Evolutionary conservation across 768 basidiomycete genomes (phyloP).

Genomic region (Lactarius evosmus): DNA sequence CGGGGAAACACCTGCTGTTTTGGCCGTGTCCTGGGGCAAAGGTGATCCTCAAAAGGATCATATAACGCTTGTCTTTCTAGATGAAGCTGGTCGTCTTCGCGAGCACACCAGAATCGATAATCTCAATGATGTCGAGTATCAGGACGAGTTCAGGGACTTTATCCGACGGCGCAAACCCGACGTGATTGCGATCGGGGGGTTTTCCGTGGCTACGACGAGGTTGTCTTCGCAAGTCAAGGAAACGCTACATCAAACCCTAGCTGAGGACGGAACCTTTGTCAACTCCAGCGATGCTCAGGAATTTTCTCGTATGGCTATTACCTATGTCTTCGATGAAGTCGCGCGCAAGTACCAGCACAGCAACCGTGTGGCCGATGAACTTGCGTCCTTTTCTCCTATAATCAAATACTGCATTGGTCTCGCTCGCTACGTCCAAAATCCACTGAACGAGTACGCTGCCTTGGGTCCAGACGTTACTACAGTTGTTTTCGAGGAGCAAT

Average conservation of each 20-base stretch:
- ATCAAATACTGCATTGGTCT: slow-evolving; percentile 93
- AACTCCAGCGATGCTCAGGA: slow-evolving; percentile 32
- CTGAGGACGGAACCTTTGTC: slow-evolving; percentile 17
- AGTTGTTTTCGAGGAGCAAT: slow-evolving; percentile 79
- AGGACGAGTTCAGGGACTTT: slow-evolving; percentile 78
- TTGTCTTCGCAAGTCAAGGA: slow-evolving; percentile 64
- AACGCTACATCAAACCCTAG: slow-evolving; percentile 36
- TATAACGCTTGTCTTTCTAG: slow-evolving; percentile 79
- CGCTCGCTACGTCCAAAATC: slow-evolving; percentile 90
- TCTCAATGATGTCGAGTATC: slow-evolving; percentile 63
- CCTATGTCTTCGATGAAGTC: slow-evolving; percentile 86
- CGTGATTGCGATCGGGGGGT: slow-evolving; percentile 86
- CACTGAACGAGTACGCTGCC: slow-evolving; percentile 91
- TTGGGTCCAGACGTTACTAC: slow-evolving; percentile 81
- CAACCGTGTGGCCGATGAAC: slow-evolving; percentile 79
- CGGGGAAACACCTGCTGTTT: slow-evolving; percentile 73
- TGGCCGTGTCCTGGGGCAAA: slow-evolving; percentile 92
- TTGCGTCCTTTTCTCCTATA: slow-evolving; percentile 67
- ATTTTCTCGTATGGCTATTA: slow-evolving; percentile 61
- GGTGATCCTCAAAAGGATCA: slow-evolving; percentile 92
- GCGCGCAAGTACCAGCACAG: slow-evolving; percentile 94
- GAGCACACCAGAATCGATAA: slow-evolving; percentile 89
- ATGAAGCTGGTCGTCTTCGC: slow-evolving; percentile 86
- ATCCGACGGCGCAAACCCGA: slow-evolving; percentile 79
- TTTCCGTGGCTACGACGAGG: slow-evolving; percentile 76